Evolutionary conservation across 2,329 filamentous ascomycete species (phyloP).

Genomic region (Graphiopsis chlorocephala): DNA sequence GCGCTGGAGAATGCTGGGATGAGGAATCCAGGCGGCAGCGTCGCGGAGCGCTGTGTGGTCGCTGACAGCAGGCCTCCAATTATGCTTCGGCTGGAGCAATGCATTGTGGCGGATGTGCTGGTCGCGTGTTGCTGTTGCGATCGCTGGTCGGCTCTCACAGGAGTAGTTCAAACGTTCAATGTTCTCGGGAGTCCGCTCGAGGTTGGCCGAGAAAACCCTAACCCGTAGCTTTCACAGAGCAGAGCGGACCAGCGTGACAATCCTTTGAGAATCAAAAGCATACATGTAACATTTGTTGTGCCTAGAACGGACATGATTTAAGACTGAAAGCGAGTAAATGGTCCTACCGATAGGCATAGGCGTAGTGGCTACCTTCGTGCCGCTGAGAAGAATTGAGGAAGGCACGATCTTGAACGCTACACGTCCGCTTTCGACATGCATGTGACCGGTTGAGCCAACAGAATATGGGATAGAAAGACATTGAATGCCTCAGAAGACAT

Average conservation of each 20-base stretch:
- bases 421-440: not conserved
- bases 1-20: conserved; percentile 31
- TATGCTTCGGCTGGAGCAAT: conserved; percentile 16
- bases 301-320: too few species aligned
- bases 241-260: not conserved
- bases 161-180: conserved; percentile 6
- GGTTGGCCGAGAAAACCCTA: conserved; percentile 2
- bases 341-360: not conserved
- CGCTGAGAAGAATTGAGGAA: not conserved
- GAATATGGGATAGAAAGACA: not conserved
- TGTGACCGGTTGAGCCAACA: not conserved
- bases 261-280: not conserved
- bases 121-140: conserved; percentile 4
- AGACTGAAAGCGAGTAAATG: not conserved
- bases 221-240: not conserved
- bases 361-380: not conserved
- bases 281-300: too few species aligned
- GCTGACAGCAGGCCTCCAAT: conserved; percentile 8
- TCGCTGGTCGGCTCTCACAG: not conserved
- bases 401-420: not conserved
- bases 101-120: conserved; percentile 3
- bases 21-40: conserved; percentile 35
- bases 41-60: conserved; percentile 15
- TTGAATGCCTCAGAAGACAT: too few species aligned
- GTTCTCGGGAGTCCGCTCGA: conserved; percentile 3